Evolutionary conservation across 2,329 filamentous ascomycete genomes (phyloP), one percentile per base, ranked within the genome.

Genomic region (Zarea fungicola): DNA sequence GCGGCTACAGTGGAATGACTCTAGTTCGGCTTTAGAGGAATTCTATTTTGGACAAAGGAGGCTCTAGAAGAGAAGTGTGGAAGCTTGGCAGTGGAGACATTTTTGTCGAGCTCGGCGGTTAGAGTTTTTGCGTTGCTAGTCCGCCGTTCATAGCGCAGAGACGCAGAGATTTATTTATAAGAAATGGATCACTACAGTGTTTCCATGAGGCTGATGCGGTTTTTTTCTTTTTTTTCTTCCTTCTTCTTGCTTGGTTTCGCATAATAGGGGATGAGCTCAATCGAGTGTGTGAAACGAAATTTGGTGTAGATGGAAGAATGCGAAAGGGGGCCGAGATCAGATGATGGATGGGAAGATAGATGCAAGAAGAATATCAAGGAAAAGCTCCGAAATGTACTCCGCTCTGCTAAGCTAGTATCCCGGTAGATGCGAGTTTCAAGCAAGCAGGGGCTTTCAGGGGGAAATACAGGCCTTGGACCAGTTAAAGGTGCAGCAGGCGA

Each of bases 311-410:
- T n/a, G n/a, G n/a, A n/a, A n/a, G n/a, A n/a, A n/a, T n/a, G n/a
- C n/a, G 28, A 13, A 10, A 19, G 9, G n/a, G 22, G 9, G 29
- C 21, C 14, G 42, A 36, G 21, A 43, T 18, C 22, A 5, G 23
- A 19, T 22, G 34, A 22, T 11, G 18, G 13, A 13, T 13, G 26
- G 13, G 13, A 29, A 13, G 13, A 13, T 7, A 13, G 26, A 29
- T 29, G 26, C 7, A 13, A 7, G 13, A 29, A 29, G 26, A 19
- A 34, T 34, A 34, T 18, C 31, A 34, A n/a, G n/a, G n/a, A n/a
- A 44, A 44, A 35, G 31, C 22, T 36, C 42, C 42, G 42, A 43
- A 34, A n/a, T n/a, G n/a, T n/a, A n/a, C n/a, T n/a, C n/a, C n/a
- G n/a, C n/a, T n/a, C n/a, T n/a, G n/a, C n/a, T n/a, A n/a, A n/a